phyloP scores from a whole-genome alignment of 257 asterid genomes.

The Datura wrightii region DNA sequence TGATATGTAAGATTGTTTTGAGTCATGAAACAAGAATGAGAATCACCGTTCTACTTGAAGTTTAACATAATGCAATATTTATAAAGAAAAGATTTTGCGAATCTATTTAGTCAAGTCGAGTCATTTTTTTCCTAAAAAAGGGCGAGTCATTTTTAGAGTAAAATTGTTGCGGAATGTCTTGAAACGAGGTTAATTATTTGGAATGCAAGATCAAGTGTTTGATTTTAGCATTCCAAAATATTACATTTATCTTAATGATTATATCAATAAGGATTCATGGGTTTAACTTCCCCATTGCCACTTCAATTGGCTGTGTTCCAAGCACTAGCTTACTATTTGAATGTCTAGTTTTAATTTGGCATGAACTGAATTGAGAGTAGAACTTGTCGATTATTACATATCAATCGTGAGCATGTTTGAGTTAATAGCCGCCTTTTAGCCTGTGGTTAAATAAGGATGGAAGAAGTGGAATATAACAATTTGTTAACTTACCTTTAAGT shows the following conservation, averaged over 20 bases:
- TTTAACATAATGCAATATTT: not conserved
- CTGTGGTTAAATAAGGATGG: not conserved
- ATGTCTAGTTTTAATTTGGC: conserved; percentile 19
- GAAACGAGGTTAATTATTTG: not conserved
- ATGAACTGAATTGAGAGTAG: not conserved
- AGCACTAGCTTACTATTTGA: not conserved
- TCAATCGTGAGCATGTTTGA: not conserved
- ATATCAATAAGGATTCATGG: not conserved
- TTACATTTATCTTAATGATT: not conserved
- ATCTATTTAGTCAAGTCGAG: not conserved
- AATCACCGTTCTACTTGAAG: too few relatives aligned
- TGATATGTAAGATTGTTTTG: not conserved
- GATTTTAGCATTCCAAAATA: not conserved
- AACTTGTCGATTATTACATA: not conserved
- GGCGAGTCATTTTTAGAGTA: not conserved
- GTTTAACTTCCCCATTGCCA: not conserved
- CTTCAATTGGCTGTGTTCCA: not conserved
- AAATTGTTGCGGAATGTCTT: not conserved
- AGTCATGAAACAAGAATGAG: too few relatives aligned
- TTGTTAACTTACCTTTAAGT: not conserved
- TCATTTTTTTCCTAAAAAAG: not conserved
- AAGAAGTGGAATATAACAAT: conserved; percentile 5
- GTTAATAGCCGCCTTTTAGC: not conserved
- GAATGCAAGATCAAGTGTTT: not conserved
- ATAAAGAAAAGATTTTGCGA: not conserved